These are phyloP conservation scores for Gentiana dahurica DNA, from an alignment of 257 asterid genomes.

Conservation along the genomic window DNA sequence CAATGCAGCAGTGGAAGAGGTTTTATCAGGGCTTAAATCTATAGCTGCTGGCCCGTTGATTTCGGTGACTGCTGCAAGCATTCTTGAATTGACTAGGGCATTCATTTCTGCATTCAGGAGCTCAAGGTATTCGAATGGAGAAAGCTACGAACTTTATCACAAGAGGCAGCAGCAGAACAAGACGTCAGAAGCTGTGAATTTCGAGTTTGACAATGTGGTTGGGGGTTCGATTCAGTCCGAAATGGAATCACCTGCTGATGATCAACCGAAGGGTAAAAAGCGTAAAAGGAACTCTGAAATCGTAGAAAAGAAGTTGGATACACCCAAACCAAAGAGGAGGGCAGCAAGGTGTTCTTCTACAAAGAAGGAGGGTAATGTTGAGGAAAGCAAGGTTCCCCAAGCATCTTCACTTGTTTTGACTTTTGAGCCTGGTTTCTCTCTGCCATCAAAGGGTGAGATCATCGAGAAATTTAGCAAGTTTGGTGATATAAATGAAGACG, in stretches of 20 bases:
- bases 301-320: conserved; percentile 8
- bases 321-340: conserved; percentile 21
- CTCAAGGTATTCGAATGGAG: conserved; percentile 26
- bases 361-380: conserved; percentile 1
- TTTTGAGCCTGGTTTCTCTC: conserved; percentile 30
- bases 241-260: conserved; percentile 9
- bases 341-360: conserved; percentile 9
- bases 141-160: conserved; percentile 16
- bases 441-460: conserved; percentile 52
- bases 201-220: conserved; percentile 11
- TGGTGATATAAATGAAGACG: conserved; percentile 34
- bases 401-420: conserved; percentile 25
- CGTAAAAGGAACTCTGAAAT: no score
- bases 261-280: no score
- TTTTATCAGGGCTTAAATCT: conserved; percentile 29
- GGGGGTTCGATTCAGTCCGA: conserved; percentile 1
- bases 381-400: conserved; percentile 11
- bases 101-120: conserved; percentile 51
- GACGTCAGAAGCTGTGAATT: conserved; percentile 18
- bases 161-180: conserved; percentile 18
- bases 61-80: conserved; percentile 23
- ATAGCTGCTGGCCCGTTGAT: conserved; percentile 32
- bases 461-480: conserved; percentile 30
- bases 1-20: conserved; percentile 19
- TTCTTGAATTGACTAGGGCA: conserved; percentile 25